Conservation (phyloP, 768 basidiomycete genomes). For the Mycena alexandri region DNA sequence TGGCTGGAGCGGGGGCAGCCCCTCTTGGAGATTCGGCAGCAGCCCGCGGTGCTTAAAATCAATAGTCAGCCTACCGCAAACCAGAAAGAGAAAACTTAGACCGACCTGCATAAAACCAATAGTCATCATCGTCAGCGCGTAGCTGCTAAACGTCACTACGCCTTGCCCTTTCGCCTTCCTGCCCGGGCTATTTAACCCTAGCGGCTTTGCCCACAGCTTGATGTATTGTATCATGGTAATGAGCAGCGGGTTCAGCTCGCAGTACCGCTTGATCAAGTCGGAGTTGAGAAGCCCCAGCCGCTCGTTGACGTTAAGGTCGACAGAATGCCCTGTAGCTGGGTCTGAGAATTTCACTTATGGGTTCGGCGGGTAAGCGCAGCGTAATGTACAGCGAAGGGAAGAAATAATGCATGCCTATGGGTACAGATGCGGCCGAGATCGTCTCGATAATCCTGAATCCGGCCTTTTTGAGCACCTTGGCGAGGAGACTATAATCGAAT, state of each 20-base stretch:
- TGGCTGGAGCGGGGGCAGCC: conserved; percentile 38
- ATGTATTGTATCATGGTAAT: conserved; percentile 59
- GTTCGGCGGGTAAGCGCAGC: conserved; percentile 3
- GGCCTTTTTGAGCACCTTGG: conserved; percentile 41
- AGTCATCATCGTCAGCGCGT: conserved; percentile 71
- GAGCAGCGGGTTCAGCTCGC: conserved; percentile 57
- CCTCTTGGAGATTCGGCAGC: conserved; percentile 68
- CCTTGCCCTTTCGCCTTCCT: conserved; percentile 21
- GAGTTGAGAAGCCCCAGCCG: conserved; percentile 68
- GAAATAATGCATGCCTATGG: conserved; percentile 52
- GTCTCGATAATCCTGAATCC: conserved; percentile 50
- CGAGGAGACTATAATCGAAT: conserved; percentile 47
- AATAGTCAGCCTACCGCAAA: not conserved
- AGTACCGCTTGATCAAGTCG: conserved; percentile 64
- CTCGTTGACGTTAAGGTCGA: conserved; percentile 75
- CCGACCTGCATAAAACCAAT: conserved; percentile 70
- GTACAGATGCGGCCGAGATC: conserved; percentile 55
- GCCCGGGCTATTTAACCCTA: conserved; percentile 63
- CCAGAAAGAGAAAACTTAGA: conserved; percentile 1
- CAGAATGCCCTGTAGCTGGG: conserved; percentile 51
- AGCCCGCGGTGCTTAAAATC: conserved; percentile 53
- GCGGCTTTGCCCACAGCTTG: conserved; percentile 72
- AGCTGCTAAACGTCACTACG: conserved; percentile 67
- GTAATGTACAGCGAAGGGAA: not conserved
- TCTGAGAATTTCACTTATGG: conserved; percentile 66